Conservation (phyloP, 805 yeast genomes). For the Starmerella apis region DNA sequence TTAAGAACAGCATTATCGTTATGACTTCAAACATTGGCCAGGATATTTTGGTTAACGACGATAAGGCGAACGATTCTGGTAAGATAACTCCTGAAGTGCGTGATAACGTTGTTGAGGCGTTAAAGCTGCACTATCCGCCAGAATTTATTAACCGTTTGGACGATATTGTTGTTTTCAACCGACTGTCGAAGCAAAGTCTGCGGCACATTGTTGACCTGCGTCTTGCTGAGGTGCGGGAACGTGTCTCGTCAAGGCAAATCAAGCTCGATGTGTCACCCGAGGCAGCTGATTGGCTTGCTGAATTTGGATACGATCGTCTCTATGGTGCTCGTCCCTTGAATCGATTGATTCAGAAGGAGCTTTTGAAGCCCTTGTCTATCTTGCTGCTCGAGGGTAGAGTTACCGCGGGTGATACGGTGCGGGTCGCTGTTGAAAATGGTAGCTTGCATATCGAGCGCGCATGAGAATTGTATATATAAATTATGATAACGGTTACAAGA, state of each 20-base stretch:
- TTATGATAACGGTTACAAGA: neutral
- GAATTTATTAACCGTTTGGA: conserved; percentile 92
- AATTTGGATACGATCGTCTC: conserved; percentile 77
- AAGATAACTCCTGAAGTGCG: conserved; percentile 46
- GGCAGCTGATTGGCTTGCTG: conserved; percentile 70
- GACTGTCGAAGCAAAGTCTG: conserved; percentile 67
- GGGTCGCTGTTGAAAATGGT: conserved; percentile 40
- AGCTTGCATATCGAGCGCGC: conserved; percentile 28
- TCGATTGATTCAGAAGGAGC: conserved; percentile 68
- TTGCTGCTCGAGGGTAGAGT: conserved; percentile 71
- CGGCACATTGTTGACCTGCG: conserved; percentile 77
- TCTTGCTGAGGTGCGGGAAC: conserved; percentile 65
- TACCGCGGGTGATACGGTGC: conserved; percentile 45
- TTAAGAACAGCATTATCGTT: conserved; percentile 86
- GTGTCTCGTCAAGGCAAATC: conserved; percentile 72
- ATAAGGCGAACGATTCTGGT: conserved; percentile 42
- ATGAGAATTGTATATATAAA: conserved; percentile 2
- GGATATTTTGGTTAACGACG: conserved; percentile 63
- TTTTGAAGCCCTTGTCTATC: conserved; percentile 84
- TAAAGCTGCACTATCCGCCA: conserved; percentile 75
- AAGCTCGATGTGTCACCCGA: conserved; percentile 42
- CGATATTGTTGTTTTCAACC: conserved; percentile 85
- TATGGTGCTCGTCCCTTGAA: conserved; percentile 97
- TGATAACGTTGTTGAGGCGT: conserved; percentile 49
- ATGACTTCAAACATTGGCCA: conserved; percentile 98